Percentiles rank a stretch among this genome's conserved stretches.
Evolutionary conservation across 2,329 filamentous ascomycete species (phyloP).

Genomic region (Samsoniella hepiali): DNA sequence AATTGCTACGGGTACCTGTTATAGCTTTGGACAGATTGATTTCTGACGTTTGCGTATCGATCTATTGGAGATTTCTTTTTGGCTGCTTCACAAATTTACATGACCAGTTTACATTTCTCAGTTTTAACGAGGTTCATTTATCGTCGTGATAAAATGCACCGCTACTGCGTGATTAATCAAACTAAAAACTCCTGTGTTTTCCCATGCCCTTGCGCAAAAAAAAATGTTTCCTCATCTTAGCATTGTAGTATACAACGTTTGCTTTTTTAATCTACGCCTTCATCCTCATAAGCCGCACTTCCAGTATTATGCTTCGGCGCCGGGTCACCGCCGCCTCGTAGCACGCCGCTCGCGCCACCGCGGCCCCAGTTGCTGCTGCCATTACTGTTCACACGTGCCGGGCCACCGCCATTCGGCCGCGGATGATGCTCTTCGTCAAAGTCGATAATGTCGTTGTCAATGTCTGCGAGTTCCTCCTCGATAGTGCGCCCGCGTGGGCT

Average conservation of each 20-base stretch:
- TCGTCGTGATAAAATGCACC: too few species aligned
- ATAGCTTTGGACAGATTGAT: not conserved
- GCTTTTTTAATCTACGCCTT: constrained; percentile 33
- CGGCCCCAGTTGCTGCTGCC: constrained; percentile 39
- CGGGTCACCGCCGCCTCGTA: constrained; percentile 29
- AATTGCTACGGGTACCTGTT: not conserved
- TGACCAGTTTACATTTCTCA: not conserved
- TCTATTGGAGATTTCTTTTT: not conserved
- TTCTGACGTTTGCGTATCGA: not conserved
- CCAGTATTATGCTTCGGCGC: not conserved
- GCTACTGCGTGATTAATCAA: too few species aligned
- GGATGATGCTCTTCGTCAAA: constrained; percentile 33
- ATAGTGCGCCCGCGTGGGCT: constrained; percentile 44
- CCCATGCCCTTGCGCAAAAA: too few species aligned
- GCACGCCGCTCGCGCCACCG: constrained; percentile 42
- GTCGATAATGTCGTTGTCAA: constrained; percentile 36
- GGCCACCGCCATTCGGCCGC: constrained; percentile 24
- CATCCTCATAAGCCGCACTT: constrained; percentile 25
- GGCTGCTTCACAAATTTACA: not conserved
- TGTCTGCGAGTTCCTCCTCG: constrained; percentile 41
- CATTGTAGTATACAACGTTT: constrained; percentile 5
- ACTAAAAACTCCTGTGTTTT: too few species aligned
- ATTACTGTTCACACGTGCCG: constrained; percentile 38
- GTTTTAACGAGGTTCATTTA: too few species aligned
- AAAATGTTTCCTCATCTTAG: not conserved